Evolutionary conservation across 2,329 filamentous ascomycete species (phyloP), one percentile per base, ranked within the genome.

Genomic region (Nemania serpens): DNA sequence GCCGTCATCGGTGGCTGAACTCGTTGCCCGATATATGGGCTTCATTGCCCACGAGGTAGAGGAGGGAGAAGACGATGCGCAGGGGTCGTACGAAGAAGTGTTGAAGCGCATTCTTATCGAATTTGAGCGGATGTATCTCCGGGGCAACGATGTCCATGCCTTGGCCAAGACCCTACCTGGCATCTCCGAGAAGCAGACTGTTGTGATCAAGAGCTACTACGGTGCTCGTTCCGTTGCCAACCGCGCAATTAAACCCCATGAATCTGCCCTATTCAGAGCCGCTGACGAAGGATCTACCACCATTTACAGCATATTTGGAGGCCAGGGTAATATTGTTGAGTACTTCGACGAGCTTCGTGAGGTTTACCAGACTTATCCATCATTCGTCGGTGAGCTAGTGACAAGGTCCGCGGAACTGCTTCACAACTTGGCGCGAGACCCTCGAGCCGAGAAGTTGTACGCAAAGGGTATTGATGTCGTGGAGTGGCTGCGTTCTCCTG

Each of bases 301-400:
- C 70, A 86, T 99, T 62, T 99, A 97, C 81, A 93, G 89, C 67
- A 93, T 99, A 64, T 97, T 98, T 69, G 95, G 95, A 62, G 95
- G 95, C 6, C 95, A 99, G 76, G 95, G 95, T 70, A 99, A 99
- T 77, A 98, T 99, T 66, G 94, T 99, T 78, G 96, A 99, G 79
- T 99, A 99, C 79, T 99, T 99, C 72, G 94, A 99, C 69, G 95
- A 99, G 81, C 85, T 99, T 64, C 88, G 95, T 58, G 90, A 96
- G 75, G 86, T 98, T 60, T 94, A 94, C 81, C 88, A 83, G 70
- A 97, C 93, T 61, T 99, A 99, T 78, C 89, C 91, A 12, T 90
- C 90, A 29, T 96, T 99, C 68, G 87, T 97, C 5, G 90, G 91
- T 68, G 92, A 96, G 67, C 87, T 98, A 66, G 85, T 99, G 72